A percentile compares a stretch with the other conserved stretches of the same genome.
Conservation (phyloP, 192 early-diverging fungal species). For the Rhizophagus clarus region DNA sequence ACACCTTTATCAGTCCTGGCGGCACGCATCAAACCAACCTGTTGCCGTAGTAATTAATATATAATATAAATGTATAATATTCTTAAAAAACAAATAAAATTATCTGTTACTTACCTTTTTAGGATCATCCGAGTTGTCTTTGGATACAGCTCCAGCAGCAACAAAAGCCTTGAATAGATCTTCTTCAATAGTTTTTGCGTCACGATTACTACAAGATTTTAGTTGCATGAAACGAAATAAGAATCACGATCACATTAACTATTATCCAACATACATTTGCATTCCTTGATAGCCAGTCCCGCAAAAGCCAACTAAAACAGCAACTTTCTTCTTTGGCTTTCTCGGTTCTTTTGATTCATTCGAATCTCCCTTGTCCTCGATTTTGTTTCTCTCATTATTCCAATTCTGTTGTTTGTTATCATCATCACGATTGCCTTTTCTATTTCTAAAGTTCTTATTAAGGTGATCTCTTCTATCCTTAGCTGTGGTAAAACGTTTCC, state of each 20-base stretch:
- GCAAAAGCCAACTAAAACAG: constrained; percentile 89
- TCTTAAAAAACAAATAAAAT: background rate
- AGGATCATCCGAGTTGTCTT: constrained; percentile 83
- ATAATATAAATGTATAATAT: background rate
- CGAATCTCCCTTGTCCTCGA: background rate
- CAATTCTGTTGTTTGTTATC: background rate
- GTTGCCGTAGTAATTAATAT: background rate
- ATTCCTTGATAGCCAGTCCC: constrained; percentile 96
- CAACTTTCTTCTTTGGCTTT: constrained; percentile 86
- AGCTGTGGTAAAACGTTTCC: constrained; percentile 21
- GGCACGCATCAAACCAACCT: constrained; percentile 85
- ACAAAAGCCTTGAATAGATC: constrained; percentile 88
- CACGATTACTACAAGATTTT: constrained; percentile 62
- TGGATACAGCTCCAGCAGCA: constrained; percentile 78
- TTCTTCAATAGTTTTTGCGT: constrained; percentile 83
- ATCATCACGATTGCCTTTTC: constrained; percentile 2
- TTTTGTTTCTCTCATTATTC: background rate
- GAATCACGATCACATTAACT: background rate
- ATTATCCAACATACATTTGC: constrained; percentile 72
- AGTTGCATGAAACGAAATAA: background rate
- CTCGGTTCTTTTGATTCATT: constrained; percentile 50
- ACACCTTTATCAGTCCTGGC: constrained; percentile 99
- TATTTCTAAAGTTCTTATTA: constrained; percentile 7
- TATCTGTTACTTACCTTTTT: constrained; percentile 53
- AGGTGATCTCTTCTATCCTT: constrained; percentile 22